Evolutionary conservation across 208 protist genomes (phyloP), one percentile per base, ranked within the genome.

Genomic region (Leishmania arabica): DNA sequence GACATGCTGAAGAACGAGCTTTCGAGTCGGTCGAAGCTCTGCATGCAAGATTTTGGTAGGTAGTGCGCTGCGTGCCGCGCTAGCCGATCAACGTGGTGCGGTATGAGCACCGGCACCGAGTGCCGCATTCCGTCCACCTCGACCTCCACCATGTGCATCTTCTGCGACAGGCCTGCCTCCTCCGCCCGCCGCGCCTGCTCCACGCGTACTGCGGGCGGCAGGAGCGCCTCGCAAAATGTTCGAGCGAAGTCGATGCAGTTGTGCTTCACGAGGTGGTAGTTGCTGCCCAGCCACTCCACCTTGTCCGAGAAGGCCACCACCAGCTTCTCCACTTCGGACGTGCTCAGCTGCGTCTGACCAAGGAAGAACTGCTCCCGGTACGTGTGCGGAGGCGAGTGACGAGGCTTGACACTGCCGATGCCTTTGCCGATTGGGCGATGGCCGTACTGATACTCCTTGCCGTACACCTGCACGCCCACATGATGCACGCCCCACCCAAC

Each of bases 171-270:
- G 0, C 81, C 42, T 21, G 73, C 64, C 13, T 75, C 21, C 31
- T 53, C 53, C 37, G 40, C 49, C 40, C 31, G 21, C 58, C 54
- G 37, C 56, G 58, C n/a, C 80, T 88, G 86, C 51, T 53, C 60
- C 49, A 64, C 53, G 4, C 85, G 85, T 49, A 84, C 79, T 3
- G 84, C 81, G 0, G 80, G 80, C 27, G 92, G 88, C 40, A 93
- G 83, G 64, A 96, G 85, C 13, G 70, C 77, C 51, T 40, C 45
- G 17, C 84, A 79, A 24, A 93, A 86, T 15, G 76, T 72, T 75
- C 89, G 83, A 0, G 90, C 84, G 51, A 95, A 96, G 81, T 92
- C 78, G 37, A 92, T 89, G 81, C 93, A 95, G 82, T 96, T 96
- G 87, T 92, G 82, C 24, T 73, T 21, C 8, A 95, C 66, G 49